phyloP scores from a whole-genome alignment of 768 basidiomycete genomes.

The Symmetrospora coprosmae region DNA sequence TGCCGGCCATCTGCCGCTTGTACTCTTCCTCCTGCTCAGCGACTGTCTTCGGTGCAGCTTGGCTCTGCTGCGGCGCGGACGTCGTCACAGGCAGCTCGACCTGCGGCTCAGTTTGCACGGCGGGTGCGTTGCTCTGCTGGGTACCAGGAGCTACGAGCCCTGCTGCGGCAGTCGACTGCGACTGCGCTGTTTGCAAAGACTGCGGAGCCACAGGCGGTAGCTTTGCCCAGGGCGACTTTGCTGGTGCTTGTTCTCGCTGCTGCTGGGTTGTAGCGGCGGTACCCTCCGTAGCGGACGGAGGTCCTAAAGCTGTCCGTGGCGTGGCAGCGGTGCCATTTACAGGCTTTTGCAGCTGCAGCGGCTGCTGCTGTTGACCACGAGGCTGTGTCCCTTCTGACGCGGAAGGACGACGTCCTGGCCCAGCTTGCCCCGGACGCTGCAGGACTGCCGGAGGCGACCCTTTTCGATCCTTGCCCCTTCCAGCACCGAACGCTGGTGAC shows the following conservation, averaged over 20 bases:
- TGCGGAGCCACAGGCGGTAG: neutral
- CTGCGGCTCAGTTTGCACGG: no score
- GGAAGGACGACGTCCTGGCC: no score
- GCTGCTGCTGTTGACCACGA: neutral
- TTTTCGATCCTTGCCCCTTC: neutral
- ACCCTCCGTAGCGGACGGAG: neutral
- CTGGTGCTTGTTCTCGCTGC: neutral
- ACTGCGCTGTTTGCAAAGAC: neutral
- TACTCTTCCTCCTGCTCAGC: constrained; percentile 32
- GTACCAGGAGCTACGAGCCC: no score
- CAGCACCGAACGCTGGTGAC: no score
- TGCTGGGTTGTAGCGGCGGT: neutral
- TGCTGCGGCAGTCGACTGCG: no score
- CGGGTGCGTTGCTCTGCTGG: no score
- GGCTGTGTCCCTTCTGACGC: neutral
- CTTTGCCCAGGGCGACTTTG: constrained; percentile 2
- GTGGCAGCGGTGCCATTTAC: neutral
- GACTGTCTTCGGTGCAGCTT: neutral
- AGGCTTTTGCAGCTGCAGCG: neutral
- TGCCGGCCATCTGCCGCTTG: constrained; percentile 52
- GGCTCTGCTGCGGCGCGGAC: neutral
- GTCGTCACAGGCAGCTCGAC: neutral
- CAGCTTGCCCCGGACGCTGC: constrained; percentile 4
- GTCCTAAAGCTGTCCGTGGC: neutral
- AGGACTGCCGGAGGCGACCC: constrained; percentile 6